Evolutionary conservation across 257 asterid genomes (phyloP).

Genomic region (Scutellaria galericulata): DNA sequence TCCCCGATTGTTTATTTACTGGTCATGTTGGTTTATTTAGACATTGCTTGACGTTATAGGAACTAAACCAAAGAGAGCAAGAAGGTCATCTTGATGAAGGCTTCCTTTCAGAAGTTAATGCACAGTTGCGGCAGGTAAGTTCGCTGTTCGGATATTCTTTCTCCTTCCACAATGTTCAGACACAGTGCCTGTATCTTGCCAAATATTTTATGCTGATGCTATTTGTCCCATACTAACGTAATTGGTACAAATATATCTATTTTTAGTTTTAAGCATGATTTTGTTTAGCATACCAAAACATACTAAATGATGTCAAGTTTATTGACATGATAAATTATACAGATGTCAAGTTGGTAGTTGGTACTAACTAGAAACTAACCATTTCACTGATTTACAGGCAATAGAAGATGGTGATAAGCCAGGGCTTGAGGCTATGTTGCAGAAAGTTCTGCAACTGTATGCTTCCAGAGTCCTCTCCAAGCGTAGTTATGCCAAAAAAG

Average conservation of each 20-base stretch:
- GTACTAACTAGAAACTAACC: slow-evolving; percentile 30
- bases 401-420: slow-evolving; percentile 94
- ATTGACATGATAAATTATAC: neutral
- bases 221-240: neutral
- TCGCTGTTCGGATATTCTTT: slow-evolving; percentile 12
- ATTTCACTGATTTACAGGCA: slow-evolving; percentile 60
- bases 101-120: slow-evolving; percentile 89
- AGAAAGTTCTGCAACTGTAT: slow-evolving; percentile 88
- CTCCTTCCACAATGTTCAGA: slow-evolving; percentile 3
- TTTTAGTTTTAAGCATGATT: slow-evolving; percentile 23
- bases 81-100: slow-evolving; percentile 98
- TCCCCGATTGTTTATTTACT: neutral
- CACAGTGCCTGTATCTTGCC: neutral
- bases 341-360: neutral
- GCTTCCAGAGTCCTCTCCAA: slow-evolving; percentile 90
- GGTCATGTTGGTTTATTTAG: slow-evolving; percentile 20
- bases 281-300: slow-evolving; percentile 11
- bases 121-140: slow-evolving; percentile 91
- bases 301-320: neutral
- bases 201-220: slow-evolving; percentile 21
- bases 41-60: slow-evolving; percentile 52
- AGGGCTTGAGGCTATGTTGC: slow-evolving; percentile 98
- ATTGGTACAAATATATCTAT: neutral
- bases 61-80: slow-evolving; percentile 83
- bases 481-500: slow-evolving; percentile 90